Evolutionary conservation across 2,329 filamentous ascomycete species (phyloP).

Genomic region (Fusarium musae): DNA sequence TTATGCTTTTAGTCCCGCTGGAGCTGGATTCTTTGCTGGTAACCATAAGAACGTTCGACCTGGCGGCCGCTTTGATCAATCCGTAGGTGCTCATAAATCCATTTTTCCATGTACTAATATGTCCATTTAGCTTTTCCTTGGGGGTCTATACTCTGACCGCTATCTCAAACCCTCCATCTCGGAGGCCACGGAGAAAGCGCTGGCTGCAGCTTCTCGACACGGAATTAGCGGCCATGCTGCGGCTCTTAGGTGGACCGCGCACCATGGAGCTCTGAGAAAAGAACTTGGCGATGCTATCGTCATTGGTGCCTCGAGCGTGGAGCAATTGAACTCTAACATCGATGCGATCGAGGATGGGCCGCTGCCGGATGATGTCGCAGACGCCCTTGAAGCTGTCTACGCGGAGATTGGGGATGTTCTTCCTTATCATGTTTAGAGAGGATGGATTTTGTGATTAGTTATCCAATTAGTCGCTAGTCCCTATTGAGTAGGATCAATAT

Average conservation of each 20-base stretch:
- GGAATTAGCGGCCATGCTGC: neutral
- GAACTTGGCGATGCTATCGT: neutral
- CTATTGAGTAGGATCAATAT: neutral
- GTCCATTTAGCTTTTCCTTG: neutral
- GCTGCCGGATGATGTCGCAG: neutral
- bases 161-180: neutral
- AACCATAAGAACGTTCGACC: neutral
- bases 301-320: neutral
- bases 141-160: neutral
- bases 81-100: neutral
- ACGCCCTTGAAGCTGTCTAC: neutral
- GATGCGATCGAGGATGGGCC: neutral
- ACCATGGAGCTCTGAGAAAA: neutral
- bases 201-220: neutral
- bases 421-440: neutral
- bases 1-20: neutral
- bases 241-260: neutral
- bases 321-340: neutral
- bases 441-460: neutral
- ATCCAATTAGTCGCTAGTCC: neutral
- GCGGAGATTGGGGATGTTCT: neutral
- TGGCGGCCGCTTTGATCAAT: neutral
- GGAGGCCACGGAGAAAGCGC: neutral
- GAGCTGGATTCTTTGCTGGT: neutral
- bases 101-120: fast-evolving